Percentiles rank a stretch among this genome's conserved stretches.
These are phyloP conservation scores for Penicillium sp. DNA, from an alignment of 2,329 filamentous ascomycete species.

Conservation along the genomic window DNA sequence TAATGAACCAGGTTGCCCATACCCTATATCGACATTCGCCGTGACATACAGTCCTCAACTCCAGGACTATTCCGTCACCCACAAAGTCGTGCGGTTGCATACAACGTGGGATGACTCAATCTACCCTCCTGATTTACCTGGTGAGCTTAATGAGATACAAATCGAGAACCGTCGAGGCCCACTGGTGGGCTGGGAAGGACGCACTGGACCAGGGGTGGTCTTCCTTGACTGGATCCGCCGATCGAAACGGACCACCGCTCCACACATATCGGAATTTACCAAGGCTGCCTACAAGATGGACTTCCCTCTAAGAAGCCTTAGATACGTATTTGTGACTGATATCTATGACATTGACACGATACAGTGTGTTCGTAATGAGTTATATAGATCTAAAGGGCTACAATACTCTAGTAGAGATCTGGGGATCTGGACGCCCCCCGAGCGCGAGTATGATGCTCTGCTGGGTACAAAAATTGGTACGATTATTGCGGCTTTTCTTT, in stretches of 20 bases:
- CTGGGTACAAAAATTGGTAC: conserved; percentile 4
- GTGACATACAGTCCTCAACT: not conserved
- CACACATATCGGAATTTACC: conserved; percentile 1
- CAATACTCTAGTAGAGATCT: not conserved
- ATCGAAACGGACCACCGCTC: not conserved
- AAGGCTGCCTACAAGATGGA: conserved; percentile 6
- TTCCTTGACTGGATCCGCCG: conserved; percentile 6
- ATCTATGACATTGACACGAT: not conserved
- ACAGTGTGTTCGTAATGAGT: not conserved
- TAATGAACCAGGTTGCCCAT: not conserved
- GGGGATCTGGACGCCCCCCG: not conserved
- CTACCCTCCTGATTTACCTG: not conserved
- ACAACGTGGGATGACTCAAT: not conserved
- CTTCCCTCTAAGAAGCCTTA: not conserved
- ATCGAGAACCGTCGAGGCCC: not conserved
- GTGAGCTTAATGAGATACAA: not conserved
- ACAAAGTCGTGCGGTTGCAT: not conserved
- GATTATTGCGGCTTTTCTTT: not conserved
- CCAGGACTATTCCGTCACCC: not conserved
- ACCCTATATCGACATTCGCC: not conserved
- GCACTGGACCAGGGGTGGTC: not conserved
- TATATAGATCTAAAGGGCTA: not conserved
- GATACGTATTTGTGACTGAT: not conserved
- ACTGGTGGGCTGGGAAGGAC: not conserved
- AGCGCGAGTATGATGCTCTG: not conserved